Evolutionary conservation across 2,329 filamentous ascomycete species (phyloP).

Genomic region (Chaetomium sp.): DNA sequence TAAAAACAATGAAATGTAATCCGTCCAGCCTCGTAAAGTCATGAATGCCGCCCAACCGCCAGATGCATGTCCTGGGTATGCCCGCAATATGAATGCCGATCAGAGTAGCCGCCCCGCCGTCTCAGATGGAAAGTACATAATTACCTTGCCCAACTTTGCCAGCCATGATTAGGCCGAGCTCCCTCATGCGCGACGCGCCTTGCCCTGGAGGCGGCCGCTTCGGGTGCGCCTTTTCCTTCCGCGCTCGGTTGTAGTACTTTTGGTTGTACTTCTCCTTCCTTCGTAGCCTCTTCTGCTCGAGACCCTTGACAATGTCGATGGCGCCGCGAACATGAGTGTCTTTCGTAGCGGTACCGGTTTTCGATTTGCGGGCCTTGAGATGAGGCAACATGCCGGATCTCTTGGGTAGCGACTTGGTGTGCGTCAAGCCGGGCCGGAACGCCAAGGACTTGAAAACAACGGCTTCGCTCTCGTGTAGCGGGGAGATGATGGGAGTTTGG

Average conservation of each 20-base stretch:
- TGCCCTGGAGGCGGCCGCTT: conserved; percentile 77
- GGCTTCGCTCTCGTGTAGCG: conserved; percentile 46
- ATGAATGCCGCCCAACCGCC: conserved; percentile 28
- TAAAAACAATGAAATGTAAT: conserved; percentile 10
- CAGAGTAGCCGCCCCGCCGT: conserved; percentile 29
- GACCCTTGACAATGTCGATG: conserved; percentile 94
- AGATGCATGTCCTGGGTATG: conserved; percentile 30
- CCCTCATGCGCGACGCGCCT: conserved; percentile 90
- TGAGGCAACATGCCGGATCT: conserved; percentile 70
- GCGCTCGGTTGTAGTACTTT: conserved; percentile 82
- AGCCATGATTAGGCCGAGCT: conserved; percentile 85
- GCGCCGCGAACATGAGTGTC: conserved; percentile 81
- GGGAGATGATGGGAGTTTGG: conserved; percentile 52
- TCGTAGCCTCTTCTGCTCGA: conserved; percentile 91
- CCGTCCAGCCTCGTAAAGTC: conserved; percentile 28
- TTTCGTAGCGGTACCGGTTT: conserved; percentile 41
- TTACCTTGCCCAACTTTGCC: conserved; percentile 74
- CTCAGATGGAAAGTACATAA: conserved; percentile 74
- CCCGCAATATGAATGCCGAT: conserved; percentile 33
- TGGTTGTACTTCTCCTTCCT: conserved; percentile 90
- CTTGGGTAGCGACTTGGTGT: conserved; percentile 85
- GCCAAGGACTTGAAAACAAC: conserved; percentile 50
- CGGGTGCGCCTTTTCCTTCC: conserved; percentile 64
- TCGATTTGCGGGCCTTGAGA: conserved; percentile 43
- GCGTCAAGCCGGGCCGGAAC: conserved; percentile 67